These are phyloP conservation scores for Phycomyces nitens DNA, from an alignment of 192 early-diverging fungal species.

Conservation along the genomic window DNA sequence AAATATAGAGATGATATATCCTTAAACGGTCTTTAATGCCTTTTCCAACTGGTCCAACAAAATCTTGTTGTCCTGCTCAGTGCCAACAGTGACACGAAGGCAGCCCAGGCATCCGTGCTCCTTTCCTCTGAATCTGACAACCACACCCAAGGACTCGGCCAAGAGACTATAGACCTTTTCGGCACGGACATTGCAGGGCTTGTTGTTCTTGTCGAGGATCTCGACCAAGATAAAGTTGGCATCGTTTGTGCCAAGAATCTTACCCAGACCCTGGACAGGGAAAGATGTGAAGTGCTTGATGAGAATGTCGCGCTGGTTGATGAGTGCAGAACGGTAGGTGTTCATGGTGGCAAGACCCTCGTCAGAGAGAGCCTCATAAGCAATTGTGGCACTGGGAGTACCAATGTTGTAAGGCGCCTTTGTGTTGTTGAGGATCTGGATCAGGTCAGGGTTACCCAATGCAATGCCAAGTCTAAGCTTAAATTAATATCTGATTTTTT, in stretches of 20 bases:
- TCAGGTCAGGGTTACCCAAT: slow-evolving; percentile 74
- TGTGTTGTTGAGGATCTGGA: slow-evolving; percentile 91
- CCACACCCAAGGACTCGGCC: slow-evolving; percentile 82
- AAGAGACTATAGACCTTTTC: slow-evolving; percentile 72
- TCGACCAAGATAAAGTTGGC: slow-evolving; percentile 95
- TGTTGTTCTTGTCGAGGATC: slow-evolving; percentile 61
- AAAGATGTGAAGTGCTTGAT: slow-evolving; percentile 51
- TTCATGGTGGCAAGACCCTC: slow-evolving; percentile 68
- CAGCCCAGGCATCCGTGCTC: slow-evolving; percentile 93
- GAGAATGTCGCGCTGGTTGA: slow-evolving; percentile 63
- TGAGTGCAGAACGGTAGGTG: slow-evolving; percentile 54
- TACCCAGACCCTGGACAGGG: slow-evolving; percentile 62
- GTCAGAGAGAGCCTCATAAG: slow-evolving; percentile 70
- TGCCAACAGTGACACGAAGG: slow-evolving; percentile 93
- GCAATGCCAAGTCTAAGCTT: slow-evolving; percentile 74
- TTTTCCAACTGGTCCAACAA: slow-evolving; percentile 56
- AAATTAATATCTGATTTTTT: no score
- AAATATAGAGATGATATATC: no score
- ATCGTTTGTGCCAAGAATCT: slow-evolving; percentile 83
- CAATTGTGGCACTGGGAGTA: slow-evolving; percentile 78
- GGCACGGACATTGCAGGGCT: slow-evolving; percentile 71
- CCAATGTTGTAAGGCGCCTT: slow-evolving; percentile 99
- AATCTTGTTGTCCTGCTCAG: slow-evolving; percentile 70
- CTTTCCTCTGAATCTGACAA: slow-evolving; percentile 90
- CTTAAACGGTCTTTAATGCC: slow-evolving; percentile 24